A percentile compares a stretch with the other conserved stretches of the same genome.
phyloP scores from a whole-genome alignment of 1,284 basidiomycete species.

The Rhodotorula sp. region DNA sequence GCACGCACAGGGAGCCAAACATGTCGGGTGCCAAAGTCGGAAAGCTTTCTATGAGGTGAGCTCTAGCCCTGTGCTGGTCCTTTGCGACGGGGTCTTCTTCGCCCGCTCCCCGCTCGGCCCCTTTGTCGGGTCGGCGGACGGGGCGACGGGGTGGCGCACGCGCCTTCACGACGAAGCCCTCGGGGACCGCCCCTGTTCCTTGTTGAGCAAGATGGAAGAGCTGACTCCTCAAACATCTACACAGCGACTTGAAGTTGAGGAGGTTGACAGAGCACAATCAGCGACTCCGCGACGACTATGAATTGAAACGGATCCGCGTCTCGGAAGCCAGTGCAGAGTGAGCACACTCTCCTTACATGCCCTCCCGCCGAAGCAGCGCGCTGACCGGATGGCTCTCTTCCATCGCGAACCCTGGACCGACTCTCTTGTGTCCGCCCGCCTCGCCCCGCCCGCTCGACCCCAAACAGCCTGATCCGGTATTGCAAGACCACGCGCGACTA shows the following conservation, averaged over 20 bases:
- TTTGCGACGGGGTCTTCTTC: not conserved
- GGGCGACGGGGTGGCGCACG: not conserved
- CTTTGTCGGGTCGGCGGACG: not conserved
- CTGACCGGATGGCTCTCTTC: too few species aligned
- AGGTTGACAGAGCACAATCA: constrained; percentile 90
- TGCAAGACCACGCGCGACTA: constrained; percentile 87
- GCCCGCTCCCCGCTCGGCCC: not conserved
- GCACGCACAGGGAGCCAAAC: not conserved
- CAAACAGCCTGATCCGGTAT: constrained; percentile 75
- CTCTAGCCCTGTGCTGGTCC: not conserved
- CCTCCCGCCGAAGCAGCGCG: not conserved
- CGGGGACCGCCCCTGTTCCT: not conserved
- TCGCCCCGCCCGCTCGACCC: not conserved
- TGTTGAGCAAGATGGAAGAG: not conserved
- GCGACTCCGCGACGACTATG: constrained; percentile 82
- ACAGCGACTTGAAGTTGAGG: constrained; percentile 81
- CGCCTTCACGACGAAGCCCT: not conserved
- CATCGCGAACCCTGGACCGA: not conserved
- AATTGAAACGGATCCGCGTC: constrained; percentile 78
- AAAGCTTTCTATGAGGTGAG: constrained; percentile 40
- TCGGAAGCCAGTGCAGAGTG: constrained; percentile 88
- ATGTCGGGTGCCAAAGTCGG: constrained; percentile 16
- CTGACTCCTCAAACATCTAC: not conserved
- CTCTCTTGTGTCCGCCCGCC: not conserved
- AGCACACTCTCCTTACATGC: constrained; percentile 44